Evolutionary conservation across 1,284 basidiomycete species (phyloP), one percentile per base, ranked within the genome.

Genomic region (Ustilago hordei): DNA sequence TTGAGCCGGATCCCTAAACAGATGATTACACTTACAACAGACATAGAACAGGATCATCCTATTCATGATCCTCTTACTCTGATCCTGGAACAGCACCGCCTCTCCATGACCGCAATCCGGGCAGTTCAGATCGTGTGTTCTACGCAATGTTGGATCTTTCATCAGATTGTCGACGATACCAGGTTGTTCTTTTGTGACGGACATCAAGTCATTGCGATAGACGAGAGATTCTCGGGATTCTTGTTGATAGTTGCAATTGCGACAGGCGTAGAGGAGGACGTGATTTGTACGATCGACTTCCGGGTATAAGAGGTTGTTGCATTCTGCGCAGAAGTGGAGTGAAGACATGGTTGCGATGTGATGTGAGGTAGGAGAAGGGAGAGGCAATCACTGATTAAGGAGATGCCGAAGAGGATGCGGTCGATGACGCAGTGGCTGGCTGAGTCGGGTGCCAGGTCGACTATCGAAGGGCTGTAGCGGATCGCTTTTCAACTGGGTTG

Each of bases 171-270:
- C 91, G 2, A 93, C 95, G 35, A 98, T 92, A 59, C 96, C 96
- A 4, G 93, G 88, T 95, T 94, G 87, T 95, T 96, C 88, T 94
- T 95, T 80, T 92, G 84, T 95, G 32, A 96, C 92, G 0, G 93
- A 96, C 84, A 98, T 88, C 88, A 98, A 87, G 88, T 98, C 96
- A 76, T 99, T 97, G 83, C 92, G 89, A 86, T 96, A 99, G 11
- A 98, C 95, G 79, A 93, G 92, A 81, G 92, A 92, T 87, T 94
- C 94, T 28, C 92, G 91, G 15, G 92, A 92, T 79, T 92, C 91
- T 87, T 97, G 94, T 74, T 93, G 91, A 86, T 93, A 95, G 17
- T 89, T 88, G 87, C 96, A 99, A 86, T 97, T 98, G 55, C 95
- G 90, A 87, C 96, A 99, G 4, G 92, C 93, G 82, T 95, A 96